Base-by-base conservation (phyloP, 2,329 filamentous ascomycete genomes). In the Penicillium sp. region DNA sequence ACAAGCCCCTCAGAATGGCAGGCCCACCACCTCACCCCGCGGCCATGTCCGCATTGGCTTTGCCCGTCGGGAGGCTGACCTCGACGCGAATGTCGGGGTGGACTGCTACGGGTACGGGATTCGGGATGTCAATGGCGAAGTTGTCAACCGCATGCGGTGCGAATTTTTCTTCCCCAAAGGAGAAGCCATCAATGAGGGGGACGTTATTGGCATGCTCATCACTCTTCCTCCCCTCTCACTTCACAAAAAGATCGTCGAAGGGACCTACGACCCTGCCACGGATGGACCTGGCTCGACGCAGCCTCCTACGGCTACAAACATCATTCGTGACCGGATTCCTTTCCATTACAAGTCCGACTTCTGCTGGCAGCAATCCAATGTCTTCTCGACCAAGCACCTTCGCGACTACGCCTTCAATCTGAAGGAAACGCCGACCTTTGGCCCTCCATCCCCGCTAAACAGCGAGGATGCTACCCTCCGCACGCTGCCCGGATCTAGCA, bases 61-160 rank as follows among this genome's bases (percentile, higher is more conserved):
- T 53, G 75, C 75, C 38, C 68, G 77, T 36, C 71, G 76, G 21
- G 77, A 79, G 59, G 74, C 79, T 7, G 74, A 76, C 53, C 66
- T 74, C 11, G 76, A 79, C 54, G 77, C 77, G 38, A 78, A 79
- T 68, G 87, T 97, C 22, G 88, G 94, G 7, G 84, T 97, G 69
- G 95, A 95, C 3, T 97, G 91, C 40, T 97, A 97, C 75, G 96
- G 92, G 68, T 97, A 97, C 70, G 93, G 90, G 43, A 84, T 97
- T 53, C 88, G 92, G 41, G 94, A 99, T 67, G 87, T 92, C 22
- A 84, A 88, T 31, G 94, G 94, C 18, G 92, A 97, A 71, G 93
- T 93, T 57, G 89, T 96, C 49, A 91, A 94, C 77, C 91, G 94
- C 79, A 97, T 92, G 59, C 86, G 93, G 45, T 92, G 92, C n/a